These are phyloP conservation scores for Pythium vanterpoolii DNA, from an alignment of 352 stramenopile species.

Conservation along the genomic window DNA sequence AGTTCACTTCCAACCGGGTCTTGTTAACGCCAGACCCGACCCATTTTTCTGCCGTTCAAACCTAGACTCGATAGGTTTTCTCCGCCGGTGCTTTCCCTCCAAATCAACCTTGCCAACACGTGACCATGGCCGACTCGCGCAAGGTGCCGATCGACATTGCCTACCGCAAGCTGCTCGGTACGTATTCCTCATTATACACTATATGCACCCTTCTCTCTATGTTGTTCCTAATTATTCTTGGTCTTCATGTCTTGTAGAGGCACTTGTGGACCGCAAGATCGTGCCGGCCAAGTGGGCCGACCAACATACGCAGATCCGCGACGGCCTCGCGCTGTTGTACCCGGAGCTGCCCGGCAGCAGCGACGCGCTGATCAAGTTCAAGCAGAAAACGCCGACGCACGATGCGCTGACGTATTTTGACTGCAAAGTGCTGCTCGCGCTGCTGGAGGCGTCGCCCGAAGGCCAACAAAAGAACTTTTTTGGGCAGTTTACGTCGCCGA, in stretches of 20 bases:
- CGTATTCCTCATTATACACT: background rate
- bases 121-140: constrained; percentile 48
- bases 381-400: constrained; percentile 39
- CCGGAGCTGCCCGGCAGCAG: constrained; percentile 40
- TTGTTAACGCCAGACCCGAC: background rate
- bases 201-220: background rate
- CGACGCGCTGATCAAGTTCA: constrained; percentile 45
- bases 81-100: too few relatives aligned
- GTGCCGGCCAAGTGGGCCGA: constrained; percentile 72
- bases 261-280: constrained; percentile 66
- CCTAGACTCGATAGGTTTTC: constrained; percentile 4
- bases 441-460: constrained; percentile 60
- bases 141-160: constrained; percentile 77
- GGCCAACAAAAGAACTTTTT: constrained; percentile 71
- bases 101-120: background rate
- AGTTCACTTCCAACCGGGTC: background rate
- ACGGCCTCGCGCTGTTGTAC: constrained; percentile 54
- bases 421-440: constrained; percentile 63
- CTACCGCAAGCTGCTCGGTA: constrained; percentile 78
- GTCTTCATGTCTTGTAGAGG: constrained; percentile 31
- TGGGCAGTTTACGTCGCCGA: constrained; percentile 72
- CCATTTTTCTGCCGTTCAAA: background rate
- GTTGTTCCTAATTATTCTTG: background rate
- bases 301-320: constrained; percentile 56
- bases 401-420: constrained; percentile 76